Percentiles rank a stretch among this genome's conserved stretches.
These are phyloP conservation scores for Cryptosporidium canis DNA, from an alignment of 169 alveolate genomes.

Conservation along the genomic window DNA sequence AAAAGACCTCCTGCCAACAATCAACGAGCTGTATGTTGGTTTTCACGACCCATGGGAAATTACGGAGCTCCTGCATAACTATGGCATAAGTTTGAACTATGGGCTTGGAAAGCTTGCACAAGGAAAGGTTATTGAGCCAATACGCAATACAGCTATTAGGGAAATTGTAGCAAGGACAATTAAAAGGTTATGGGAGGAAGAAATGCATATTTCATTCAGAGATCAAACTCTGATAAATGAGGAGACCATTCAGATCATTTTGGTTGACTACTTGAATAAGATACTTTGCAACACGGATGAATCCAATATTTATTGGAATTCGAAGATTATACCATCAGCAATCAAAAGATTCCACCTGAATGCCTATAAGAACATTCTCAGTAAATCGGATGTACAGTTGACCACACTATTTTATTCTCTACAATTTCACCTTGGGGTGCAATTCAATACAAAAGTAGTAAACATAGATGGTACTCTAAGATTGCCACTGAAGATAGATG, in stretches of 20 bases:
- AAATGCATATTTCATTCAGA: slow-evolving; percentile 38
- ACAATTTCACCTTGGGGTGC: slow-evolving; percentile 68
- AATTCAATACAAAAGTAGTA: slow-evolving; percentile 32
- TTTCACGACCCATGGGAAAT: slow-evolving; percentile 73
- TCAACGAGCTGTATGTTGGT: slow-evolving; percentile 55
- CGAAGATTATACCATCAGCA: slow-evolving; percentile 69
- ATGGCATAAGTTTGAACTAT: slow-evolving; percentile 43
- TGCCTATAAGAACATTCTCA: background rate
- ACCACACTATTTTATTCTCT: slow-evolving; percentile 49
- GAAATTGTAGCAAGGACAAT: slow-evolving; percentile 71
- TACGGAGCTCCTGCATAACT: slow-evolving; percentile 61
- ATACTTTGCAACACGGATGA: slow-evolving; percentile 64
- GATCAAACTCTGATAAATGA: slow-evolving; percentile 64
- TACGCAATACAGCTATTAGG: slow-evolving; percentile 39
- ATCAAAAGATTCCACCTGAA: slow-evolving; percentile 47
- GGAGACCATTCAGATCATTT: slow-evolving; percentile 46
- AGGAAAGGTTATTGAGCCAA: slow-evolving; percentile 56
- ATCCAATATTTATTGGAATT: slow-evolving; percentile 66
- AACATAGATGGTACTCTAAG: slow-evolving; percentile 37
- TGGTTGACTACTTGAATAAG: slow-evolving; percentile 54
- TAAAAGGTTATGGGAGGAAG: slow-evolving; percentile 71
- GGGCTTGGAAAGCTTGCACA: slow-evolving; percentile 59
- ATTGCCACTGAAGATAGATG: slow-evolving; percentile 59
- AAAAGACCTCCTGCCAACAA: slow-evolving; percentile 41
- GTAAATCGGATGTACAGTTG: slow-evolving; percentile 37